Conservation (phyloP, 306 rosid genomes). For the Dicorynia guianensis region DNA sequence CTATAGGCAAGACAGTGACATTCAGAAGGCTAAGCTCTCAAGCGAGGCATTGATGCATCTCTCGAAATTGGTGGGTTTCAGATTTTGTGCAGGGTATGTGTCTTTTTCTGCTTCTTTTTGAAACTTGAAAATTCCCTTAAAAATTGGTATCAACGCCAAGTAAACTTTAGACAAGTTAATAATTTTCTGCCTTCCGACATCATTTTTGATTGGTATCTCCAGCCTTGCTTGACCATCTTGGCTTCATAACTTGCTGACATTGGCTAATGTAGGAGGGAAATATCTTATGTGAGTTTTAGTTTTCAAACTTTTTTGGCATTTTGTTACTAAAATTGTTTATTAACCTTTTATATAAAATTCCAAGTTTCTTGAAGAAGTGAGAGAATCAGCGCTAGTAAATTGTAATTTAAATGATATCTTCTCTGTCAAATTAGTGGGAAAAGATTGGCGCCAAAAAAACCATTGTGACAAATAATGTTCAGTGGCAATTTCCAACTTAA, state of each 20-base stretch:
- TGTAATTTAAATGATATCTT: neutral
- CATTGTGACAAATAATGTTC: neutral
- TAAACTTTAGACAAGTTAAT: neutral
- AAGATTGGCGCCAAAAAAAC: constrained; percentile 7
- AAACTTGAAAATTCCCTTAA: constrained; percentile 14
- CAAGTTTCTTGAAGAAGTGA: neutral
- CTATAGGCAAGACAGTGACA: constrained; percentile 61
- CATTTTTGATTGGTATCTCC: neutral
- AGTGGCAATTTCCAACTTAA: neutral
- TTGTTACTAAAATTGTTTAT: neutral
- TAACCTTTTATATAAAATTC: too few relatives aligned
- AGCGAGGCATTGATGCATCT: constrained; percentile 78
- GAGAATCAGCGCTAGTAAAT: neutral
- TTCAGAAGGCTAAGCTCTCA: constrained; percentile 55
- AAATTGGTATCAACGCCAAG: constrained; percentile 20
- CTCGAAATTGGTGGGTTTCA: constrained; percentile 61
- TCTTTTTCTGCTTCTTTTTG: constrained; percentile 4
- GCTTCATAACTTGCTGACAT: neutral
- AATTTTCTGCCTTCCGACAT: neutral
- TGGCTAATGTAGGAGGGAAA: neutral
- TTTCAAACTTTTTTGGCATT: neutral
- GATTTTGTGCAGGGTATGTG: constrained; percentile 64
- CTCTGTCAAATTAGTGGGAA: constrained; percentile 9
- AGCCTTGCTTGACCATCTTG: constrained; percentile 11
- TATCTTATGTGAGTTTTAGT: constrained; percentile 13